Percentiles rank a stretch among this genome's conserved stretches.
Evolutionary conservation across 371 early-diverging fungal genomes (phyloP).

Genomic region (Mortierella sp.): DNA sequence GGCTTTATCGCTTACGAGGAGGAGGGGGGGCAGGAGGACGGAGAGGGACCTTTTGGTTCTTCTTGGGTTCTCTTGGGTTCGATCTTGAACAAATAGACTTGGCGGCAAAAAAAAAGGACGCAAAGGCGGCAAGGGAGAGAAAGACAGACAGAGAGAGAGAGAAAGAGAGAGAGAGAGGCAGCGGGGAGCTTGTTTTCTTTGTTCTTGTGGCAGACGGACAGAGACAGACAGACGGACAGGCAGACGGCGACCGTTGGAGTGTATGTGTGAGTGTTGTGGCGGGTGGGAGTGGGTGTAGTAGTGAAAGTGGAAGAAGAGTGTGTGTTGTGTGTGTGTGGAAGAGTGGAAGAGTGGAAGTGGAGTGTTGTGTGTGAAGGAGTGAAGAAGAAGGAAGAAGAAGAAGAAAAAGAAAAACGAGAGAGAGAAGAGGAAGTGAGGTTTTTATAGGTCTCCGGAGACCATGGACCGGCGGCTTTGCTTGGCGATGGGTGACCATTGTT

Average conservation of each 20-base stretch:
- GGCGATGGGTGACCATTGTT: neutral
- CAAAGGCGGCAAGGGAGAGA: too few relatives aligned
- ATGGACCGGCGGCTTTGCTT: neutral
- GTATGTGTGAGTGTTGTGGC: neutral
- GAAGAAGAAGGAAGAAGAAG: constrained; percentile 2
- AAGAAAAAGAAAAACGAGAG: constrained; percentile 22
- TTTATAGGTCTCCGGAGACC: constrained; percentile 25
- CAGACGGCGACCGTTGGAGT: neutral
- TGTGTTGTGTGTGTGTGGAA: constrained; percentile 15
- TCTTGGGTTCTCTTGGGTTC: constrained; percentile 14
- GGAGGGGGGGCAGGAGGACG: neutral
- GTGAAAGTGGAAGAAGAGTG: constrained; percentile 8
- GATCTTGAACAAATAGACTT: constrained; percentile 2
- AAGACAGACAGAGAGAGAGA: neutral
- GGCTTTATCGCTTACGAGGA: constrained; percentile 11
- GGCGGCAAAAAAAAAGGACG: neutral
- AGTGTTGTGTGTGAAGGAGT: constrained; percentile 7
- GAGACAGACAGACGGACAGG: neutral
- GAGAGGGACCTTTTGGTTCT: constrained; percentile 6
- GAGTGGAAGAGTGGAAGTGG: constrained; percentile 14
- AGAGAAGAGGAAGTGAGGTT: constrained; percentile 18
- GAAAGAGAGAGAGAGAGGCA: neutral
- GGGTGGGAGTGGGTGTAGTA: neutral
- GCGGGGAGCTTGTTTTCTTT: neutral
- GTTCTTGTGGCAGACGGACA: neutral